A percentile compares a stretch with the other conserved stretches of the same genome.
Conservation (phyloP, 2,329 filamentous ascomycete species). For the Sarocladium brachiariae region DNA sequence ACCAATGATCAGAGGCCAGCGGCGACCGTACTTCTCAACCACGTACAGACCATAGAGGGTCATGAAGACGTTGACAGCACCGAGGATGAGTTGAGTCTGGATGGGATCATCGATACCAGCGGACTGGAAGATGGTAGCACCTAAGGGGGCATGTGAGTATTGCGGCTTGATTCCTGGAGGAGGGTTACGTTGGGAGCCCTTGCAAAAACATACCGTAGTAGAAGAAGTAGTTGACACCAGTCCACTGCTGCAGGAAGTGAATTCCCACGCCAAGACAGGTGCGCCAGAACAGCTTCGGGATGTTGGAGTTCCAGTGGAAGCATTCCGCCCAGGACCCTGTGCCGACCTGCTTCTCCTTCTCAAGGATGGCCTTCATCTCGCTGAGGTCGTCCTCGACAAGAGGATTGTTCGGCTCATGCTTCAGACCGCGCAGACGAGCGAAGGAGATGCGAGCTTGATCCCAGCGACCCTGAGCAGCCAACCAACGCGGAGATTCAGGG, state of each 20-base stretch:
- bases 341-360: conserved; percentile 36
- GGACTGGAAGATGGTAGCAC: conserved; percentile 57
- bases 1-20: conserved; percentile 58
- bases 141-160: neutral
- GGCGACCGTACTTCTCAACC: conserved; percentile 62
- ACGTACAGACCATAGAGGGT: conserved; percentile 63
- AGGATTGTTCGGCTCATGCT: conserved; percentile 35
- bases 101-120: conserved; percentile 61
- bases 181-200: neutral
- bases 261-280: conserved; percentile 56
- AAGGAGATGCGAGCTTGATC: conserved; percentile 43
- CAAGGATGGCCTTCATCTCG: conserved; percentile 43
- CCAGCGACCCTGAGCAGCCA: conserved; percentile 40
- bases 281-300: conserved; percentile 56
- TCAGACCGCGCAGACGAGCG: conserved; percentile 44
- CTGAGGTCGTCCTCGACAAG: conserved; percentile 45
- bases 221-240: conserved; percentile 50
- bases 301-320: conserved; percentile 45
- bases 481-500: conserved; percentile 52
- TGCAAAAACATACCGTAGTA: conserved; percentile 43
- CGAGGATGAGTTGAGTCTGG: conserved; percentile 60
- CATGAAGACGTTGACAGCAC: conserved; percentile 59
- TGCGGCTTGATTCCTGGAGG: neutral
- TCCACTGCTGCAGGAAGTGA: conserved; percentile 63
- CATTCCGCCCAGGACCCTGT: conserved; percentile 51